These are phyloP conservation scores for Zygosaccharomyces pseudobailii DNA, from an alignment of 1,139 yeast genomes.

Conservation along the genomic window DNA sequence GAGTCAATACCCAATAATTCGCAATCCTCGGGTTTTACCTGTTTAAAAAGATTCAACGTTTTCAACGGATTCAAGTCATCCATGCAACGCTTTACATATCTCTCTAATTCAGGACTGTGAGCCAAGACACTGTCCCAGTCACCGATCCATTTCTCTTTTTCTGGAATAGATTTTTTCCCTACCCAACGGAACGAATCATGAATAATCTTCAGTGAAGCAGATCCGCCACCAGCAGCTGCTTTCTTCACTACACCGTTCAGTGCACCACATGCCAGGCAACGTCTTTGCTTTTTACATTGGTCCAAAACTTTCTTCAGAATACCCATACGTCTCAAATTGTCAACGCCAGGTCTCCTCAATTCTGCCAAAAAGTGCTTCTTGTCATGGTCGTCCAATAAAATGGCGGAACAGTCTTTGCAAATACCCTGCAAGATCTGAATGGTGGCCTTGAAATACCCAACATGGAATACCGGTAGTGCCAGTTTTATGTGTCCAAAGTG, in stretches of 20 bases:
- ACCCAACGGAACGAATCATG: conserved; percentile 96
- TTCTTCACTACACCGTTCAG: conserved; percentile 96
- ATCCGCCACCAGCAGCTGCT: conserved; percentile 88
- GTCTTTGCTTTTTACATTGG: conserved; percentile 91
- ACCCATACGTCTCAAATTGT: conserved; percentile 88
- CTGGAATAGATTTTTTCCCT: conserved; percentile 84
- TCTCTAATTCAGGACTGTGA: conserved; percentile 82
- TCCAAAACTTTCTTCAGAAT: conserved; percentile 76
- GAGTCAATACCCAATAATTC: conserved; percentile 90
- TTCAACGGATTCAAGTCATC: conserved; percentile 94
- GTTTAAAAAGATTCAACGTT: conserved; percentile 81
- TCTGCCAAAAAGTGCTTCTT: conserved; percentile 69
- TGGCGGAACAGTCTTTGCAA: conserved; percentile 83
- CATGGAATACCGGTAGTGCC: conserved; percentile 95
- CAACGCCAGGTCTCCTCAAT: conserved; percentile 80
- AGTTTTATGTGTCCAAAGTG: conserved; percentile 94
- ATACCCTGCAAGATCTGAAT: conserved; percentile 85
- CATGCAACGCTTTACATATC: conserved; percentile 78
- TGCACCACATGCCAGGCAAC: conserved; percentile 82
- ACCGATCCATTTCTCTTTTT: conserved; percentile 78
- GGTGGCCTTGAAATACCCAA: conserved; percentile 91
- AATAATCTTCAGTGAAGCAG: conserved; percentile 89
- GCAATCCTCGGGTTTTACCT: conserved; percentile 80
- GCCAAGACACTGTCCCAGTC: conserved; percentile 70
- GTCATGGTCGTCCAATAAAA: conserved; percentile 68